Evolutionary conservation across 1,284 basidiomycete genomes (phyloP).

Genomic region (Coniophora puteana): DNA sequence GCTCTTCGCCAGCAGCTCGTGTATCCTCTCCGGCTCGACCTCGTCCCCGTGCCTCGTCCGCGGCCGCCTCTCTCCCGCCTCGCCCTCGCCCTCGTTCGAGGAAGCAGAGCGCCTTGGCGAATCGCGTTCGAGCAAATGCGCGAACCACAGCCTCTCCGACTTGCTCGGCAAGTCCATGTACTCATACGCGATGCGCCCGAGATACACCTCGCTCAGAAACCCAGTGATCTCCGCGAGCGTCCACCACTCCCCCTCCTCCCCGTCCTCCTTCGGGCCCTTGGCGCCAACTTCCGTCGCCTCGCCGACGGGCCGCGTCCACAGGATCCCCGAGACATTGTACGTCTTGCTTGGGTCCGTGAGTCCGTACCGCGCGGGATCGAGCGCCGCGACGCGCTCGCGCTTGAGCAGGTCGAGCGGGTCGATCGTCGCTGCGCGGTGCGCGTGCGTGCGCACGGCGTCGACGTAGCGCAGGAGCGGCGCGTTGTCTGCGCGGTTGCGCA

Average conservation of each 20-base stretch:
- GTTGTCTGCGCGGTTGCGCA: constrained; percentile 72
- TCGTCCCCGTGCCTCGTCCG: no score
- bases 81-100: no score
- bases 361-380: constrained; percentile 78
- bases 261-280: constrained; percentile 35
- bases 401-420: constrained; percentile 86
- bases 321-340: constrained; percentile 78
- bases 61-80: no score
- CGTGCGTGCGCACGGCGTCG: constrained; percentile 78
- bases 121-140: constrained; percentile 65
- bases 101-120: no score
- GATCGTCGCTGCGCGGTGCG: constrained; percentile 77
- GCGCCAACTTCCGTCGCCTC: constrained; percentile 33
- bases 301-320: constrained; percentile 63
- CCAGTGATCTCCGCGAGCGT: constrained; percentile 65
- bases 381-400: constrained; percentile 79
- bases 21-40: constrained; percentile 41
- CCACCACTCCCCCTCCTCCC: no score
- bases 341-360: constrained; percentile 47
- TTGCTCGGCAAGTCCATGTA: constrained; percentile 85
- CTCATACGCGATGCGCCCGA: constrained; percentile 84
- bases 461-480: constrained; percentile 83
- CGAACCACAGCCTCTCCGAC: constrained; percentile 82
- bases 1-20: constrained; percentile 65
- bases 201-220: constrained; percentile 72